Evolutionary conservation across 129 eudicot genomes (phyloP), one percentile per base, ranked within the genome.

Genomic region (Artemisia tridentata): DNA sequence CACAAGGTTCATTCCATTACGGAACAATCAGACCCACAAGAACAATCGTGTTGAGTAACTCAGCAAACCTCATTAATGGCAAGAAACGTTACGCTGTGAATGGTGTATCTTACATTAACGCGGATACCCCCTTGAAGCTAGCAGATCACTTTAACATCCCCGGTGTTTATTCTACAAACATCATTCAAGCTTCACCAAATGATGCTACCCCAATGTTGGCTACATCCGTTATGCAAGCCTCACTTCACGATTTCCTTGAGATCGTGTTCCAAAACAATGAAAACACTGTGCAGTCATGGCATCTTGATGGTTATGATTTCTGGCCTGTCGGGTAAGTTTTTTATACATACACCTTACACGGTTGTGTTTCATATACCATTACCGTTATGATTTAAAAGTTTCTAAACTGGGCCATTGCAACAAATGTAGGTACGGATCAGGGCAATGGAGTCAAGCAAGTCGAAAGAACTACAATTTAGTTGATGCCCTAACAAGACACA

Each of bases 221-320:
- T 45, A 85, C 96, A 12, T 65, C 96, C 0, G 99, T 93, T 53
- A 25, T 90, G 84, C 83, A 84, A 12, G 76, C 85, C 55, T 8
- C 76, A 21, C 96, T 59, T 67, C 99, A 93, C 8, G 92, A 93
- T 41, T 93, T 89, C 71, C 68, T 90, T 11, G 97, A 93, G 75
- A 72, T 93, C 31, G 87, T 93, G 49, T 93, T 93, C 75, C 99
- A 93, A 65, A 93, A 93, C 53, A 83, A 90, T 20, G 99, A 90
- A 77, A 77, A 82, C 41, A 15, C 69, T 9, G 12, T 90, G 77
- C 97, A 93, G 72, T 87, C 97, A 17, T 93, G 97, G 97, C 97
- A 93, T 88, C 91, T 93, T 68, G 99, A 93, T 58, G 99, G 99
- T 45, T 90, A 93, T 72, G 99, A 90, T 77, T 89, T 90, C 79